phyloP scores from a whole-genome alignment of 2,329 filamentous ascomycete species.

The Coniella vitis region DNA sequence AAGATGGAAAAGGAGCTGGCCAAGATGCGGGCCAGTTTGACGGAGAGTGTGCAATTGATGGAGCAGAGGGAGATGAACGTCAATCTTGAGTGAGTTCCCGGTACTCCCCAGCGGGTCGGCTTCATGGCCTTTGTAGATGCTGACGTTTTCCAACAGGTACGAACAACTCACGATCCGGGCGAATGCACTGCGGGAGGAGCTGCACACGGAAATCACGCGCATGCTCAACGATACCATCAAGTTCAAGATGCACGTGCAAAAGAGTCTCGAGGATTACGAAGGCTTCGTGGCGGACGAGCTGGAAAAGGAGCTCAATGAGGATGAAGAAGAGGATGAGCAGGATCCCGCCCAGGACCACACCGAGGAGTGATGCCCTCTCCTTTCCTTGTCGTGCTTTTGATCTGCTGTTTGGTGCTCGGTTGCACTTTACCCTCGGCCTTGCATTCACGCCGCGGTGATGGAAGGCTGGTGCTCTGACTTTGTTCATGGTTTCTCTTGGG shows the following conservation, averaged over 20 bases:
- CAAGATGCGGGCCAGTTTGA: constrained; percentile 77
- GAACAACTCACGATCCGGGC: constrained; percentile 85
- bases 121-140: background rate
- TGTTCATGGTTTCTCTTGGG: too few relatives aligned
- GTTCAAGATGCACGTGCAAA: constrained; percentile 96
- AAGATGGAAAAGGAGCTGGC: constrained; percentile 98
- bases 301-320: constrained; percentile 69
- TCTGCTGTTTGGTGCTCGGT: too few relatives aligned
- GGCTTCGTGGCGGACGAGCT: constrained; percentile 88
- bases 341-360: constrained; percentile 20
- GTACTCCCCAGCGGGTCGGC: too few relatives aligned
- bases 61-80: constrained; percentile 95
- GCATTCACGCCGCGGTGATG: too few relatives aligned
- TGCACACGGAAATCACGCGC: constrained; percentile 94
- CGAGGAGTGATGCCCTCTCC: constrained; percentile 31
- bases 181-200: constrained; percentile 80
- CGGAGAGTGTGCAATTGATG: constrained; percentile 82
- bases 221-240: constrained; percentile 97
- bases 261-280: constrained; percentile 88
- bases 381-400: background rate
- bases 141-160: constrained; percentile 50
- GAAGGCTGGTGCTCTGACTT: too few relatives aligned
- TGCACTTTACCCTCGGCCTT: too few relatives aligned
- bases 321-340: constrained; percentile 44
- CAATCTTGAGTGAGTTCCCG: constrained; percentile 83